Evolutionary conservation across 768 basidiomycete genomes (phyloP).

Genomic region (Galerina marginata): DNA sequence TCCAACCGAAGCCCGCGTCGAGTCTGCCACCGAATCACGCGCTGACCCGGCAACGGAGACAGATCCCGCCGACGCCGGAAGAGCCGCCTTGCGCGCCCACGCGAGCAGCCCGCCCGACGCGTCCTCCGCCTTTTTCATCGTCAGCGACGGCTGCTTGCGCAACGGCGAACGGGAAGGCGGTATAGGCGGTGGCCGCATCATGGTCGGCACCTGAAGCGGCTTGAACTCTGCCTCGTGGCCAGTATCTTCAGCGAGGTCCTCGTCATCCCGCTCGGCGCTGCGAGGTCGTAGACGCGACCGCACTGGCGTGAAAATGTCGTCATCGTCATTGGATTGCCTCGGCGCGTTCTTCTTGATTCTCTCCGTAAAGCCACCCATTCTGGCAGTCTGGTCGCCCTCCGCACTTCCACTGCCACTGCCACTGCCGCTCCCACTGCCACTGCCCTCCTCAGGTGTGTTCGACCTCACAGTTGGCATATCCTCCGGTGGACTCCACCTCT

Average conservation of each 20-base stretch:
- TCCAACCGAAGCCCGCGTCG: constrained; percentile 38
- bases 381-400: constrained; percentile 22
- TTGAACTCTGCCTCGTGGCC: constrained; percentile 35
- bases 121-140: background rate
- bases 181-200: constrained; percentile 36
- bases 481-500: constrained; percentile 57
- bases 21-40: constrained; percentile 34
- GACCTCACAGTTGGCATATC: constrained; percentile 58
- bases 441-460: constrained; percentile 50
- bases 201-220: constrained; percentile 42
- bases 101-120: constrained; percentile 32
- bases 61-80: background rate
- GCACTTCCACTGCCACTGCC: constrained; percentile 16
- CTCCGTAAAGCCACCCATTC: background rate
- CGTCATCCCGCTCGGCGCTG: constrained; percentile 10
- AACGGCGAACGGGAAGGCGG: constrained; percentile 22
- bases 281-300: background rate
- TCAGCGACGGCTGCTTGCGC: constrained; percentile 11
- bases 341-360: too few relatives aligned
- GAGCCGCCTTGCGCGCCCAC: constrained; percentile 25
- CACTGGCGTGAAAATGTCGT: background rate
- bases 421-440: constrained; percentile 6
- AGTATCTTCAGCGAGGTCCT: constrained; percentile 24
- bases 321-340: background rate
- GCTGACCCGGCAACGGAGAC: background rate